A percentile compares a stretch with the other conserved stretches of the same genome.
Evolutionary conservation across 805 yeast species (phyloP).

Genomic region (Yamadazyma insecticola): DNA sequence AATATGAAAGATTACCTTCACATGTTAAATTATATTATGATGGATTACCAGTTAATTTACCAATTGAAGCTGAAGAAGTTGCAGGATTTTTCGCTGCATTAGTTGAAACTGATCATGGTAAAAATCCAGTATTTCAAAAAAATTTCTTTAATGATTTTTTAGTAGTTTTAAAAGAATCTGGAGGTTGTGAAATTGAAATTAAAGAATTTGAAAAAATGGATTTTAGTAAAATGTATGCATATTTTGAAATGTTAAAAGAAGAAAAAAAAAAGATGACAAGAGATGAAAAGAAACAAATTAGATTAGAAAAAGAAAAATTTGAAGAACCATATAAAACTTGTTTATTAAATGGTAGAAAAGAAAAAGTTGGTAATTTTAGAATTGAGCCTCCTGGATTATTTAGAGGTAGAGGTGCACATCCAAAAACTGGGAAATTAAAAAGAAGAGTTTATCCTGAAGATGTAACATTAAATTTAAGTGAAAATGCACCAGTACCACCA

Average conservation of each 20-base stretch:
- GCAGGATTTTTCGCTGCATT: slow-evolving; percentile 93
- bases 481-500: slow-evolving; percentile 65
- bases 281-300: slow-evolving; percentile 71
- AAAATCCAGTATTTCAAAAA: slow-evolving; percentile 78
- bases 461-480: slow-evolving; percentile 76
- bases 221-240: slow-evolving; percentile 66
- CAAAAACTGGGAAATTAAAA: slow-evolving; percentile 89
- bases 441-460: slow-evolving; percentile 86
- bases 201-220: slow-evolving; percentile 69
- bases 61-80: slow-evolving; percentile 87
- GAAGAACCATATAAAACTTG: slow-evolving; percentile 85
- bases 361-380: slow-evolving; percentile 89
- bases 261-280: slow-evolving; percentile 64
- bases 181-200: slow-evolving; percentile 51
- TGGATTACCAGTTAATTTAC: slow-evolving; percentile 69
- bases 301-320: slow-evolving; percentile 63
- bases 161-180: slow-evolving; percentile 61
- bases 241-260: slow-evolving; percentile 66
- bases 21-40: slow-evolving; percentile 72
- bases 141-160: slow-evolving; percentile 82
- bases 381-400: slow-evolving; percentile 96
- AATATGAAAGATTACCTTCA: slow-evolving; percentile 79
- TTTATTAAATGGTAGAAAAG: slow-evolving; percentile 78
- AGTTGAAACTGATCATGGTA: slow-evolving; percentile 82
- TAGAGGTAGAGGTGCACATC: slow-evolving; percentile 96